Evolutionary conservation across 768 basidiomycete genomes (phyloP).

Genomic region (Lentinula raphanica): DNA sequence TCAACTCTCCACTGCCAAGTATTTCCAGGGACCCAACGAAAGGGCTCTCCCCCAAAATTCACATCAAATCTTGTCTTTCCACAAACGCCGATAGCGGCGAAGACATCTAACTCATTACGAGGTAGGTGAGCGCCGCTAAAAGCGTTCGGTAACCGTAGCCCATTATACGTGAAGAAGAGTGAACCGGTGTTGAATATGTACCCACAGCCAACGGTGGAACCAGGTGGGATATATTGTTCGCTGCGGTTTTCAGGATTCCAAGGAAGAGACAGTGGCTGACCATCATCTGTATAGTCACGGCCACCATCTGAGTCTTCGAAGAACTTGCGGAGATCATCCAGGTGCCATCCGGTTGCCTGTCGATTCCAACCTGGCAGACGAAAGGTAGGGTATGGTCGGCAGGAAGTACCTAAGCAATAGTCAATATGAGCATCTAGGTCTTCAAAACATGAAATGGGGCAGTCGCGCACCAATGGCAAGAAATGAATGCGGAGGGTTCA

Average conservation of each 20-base stretch:
- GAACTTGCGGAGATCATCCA: constrained; percentile 71
- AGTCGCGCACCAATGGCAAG: constrained; percentile 49
- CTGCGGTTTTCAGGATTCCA: constrained; percentile 14
- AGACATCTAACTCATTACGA: constrained; percentile 47
- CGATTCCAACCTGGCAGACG: constrained; percentile 71
- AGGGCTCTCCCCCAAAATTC: constrained; percentile 60
- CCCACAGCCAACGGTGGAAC: constrained; percentile 59
- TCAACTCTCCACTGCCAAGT: constrained; percentile 64
- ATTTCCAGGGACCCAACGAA: constrained; percentile 60
- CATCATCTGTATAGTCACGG: constrained; percentile 40
- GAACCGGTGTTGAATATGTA: constrained; percentile 49
- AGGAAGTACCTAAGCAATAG: constrained; percentile 51
- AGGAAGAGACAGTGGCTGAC: constrained; percentile 19
- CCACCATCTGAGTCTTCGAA: constrained; percentile 66
- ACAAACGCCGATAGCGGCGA: constrained; percentile 58
- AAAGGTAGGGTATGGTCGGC: constrained; percentile 60
- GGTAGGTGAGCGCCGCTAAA: constrained; percentile 59
- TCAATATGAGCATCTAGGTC: not conserved
- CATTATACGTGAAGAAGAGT: constrained; percentile 66
- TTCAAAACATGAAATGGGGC: not conserved
- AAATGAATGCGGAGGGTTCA: constrained; percentile 41
- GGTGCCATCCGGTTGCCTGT: constrained; percentile 57
- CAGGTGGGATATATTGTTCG: constrained; percentile 18
- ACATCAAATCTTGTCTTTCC: constrained; percentile 51
- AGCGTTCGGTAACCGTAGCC: constrained; percentile 47